Evolutionary conservation across 2,329 filamentous ascomycete genomes (phyloP), one percentile per base, ranked within the genome.

Genomic region (Stachybotrys echinatus): DNA sequence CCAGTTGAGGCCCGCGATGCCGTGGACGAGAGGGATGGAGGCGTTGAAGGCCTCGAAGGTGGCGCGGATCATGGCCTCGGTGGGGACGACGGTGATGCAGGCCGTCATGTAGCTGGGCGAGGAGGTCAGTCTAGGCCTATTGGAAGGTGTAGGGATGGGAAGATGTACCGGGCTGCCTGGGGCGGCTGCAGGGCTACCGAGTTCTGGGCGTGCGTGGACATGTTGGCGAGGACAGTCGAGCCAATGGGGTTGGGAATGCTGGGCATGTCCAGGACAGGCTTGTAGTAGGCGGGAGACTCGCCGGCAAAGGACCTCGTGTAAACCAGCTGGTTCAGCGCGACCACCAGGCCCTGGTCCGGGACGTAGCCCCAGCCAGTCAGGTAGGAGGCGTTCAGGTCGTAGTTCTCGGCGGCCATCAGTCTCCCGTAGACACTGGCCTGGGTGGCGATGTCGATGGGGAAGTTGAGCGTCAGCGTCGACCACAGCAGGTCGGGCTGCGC

Each of bases 301-400:
- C 42, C 42, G 14, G 12, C 12, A 20, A 44, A 44, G 2, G 42
- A 23, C 20, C n/a, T 23, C 7, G 42, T 44, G 42, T 44, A 44
- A 10, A 44, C 19, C 22, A 44, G 42, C 42, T 44, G 42, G 42
- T 44, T 44, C 42, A 44, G 22, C 18, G 42, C 42, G 22, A 44
- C 19, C 12, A 12, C 22, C 42, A 44, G 12, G 42, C 42, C 42
- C 22, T 21, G n/a, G 10, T 20, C 42, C 12, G 42, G 42, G 14
- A 44, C 22, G 22, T 21, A n/a, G 42, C 8, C 42, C 42, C 42
- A 44, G 21, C 42, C 42, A 12, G 42, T 44, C 12, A 44, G 42
- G 42, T 21, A 44, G 10, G 42, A 44, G 3, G 42, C 17, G n/a
- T 44, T 21, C 14, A 17, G 8, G 20, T 44, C 42, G 21, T 44